Percentiles rank a stretch among this genome's conserved stretches.
phyloP scores from a whole-genome alignment of 2,329 filamentous ascomycete genomes.

The Trichoderma koningiopsis region DNA sequence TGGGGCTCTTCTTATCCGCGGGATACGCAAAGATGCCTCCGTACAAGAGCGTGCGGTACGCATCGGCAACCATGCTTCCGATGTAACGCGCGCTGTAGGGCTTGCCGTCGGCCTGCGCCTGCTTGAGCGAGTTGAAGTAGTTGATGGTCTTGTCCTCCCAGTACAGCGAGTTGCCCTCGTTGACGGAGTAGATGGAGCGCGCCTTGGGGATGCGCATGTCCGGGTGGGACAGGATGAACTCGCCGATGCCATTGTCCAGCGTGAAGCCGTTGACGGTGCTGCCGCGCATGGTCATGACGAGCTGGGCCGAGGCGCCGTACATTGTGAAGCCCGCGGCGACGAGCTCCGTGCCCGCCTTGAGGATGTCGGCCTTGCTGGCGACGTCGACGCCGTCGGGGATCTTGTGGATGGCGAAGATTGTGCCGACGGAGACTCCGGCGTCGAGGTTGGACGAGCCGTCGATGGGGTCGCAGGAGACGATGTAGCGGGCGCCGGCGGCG shows the following conservation, averaged over 20 bases:
- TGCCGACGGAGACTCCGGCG: conserved; percentile 95
- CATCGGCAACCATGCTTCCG: conserved; percentile 96
- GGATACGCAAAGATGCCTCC: conserved; percentile 98
- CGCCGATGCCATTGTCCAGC: conserved; percentile 91
- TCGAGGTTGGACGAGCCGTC: conserved; percentile 97
- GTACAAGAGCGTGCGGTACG: conserved; percentile 92
- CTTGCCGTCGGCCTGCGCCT: conserved; percentile 72
- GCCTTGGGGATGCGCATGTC: conserved; percentile 83
- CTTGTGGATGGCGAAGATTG: conserved; percentile 94
- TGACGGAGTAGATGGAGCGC: conserved; percentile 92
- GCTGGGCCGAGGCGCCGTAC: conserved; percentile 95
- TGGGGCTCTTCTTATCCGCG: conserved; percentile 95
- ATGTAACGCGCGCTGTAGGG: conserved; percentile 96
- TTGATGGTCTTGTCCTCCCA: conserved; percentile 86
- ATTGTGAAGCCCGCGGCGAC: conserved; percentile 98
- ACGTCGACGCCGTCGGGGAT: conserved; percentile 74
- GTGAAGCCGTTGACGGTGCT: conserved; percentile 96
- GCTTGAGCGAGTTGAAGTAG: conserved; percentile 90
- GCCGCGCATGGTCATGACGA: conserved; percentile 95
- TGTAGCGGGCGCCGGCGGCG: conserved; percentile 78
- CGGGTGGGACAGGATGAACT: conserved; percentile 98
- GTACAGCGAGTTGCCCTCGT: conserved; percentile 97
- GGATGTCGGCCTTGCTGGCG: conserved; percentile 80
- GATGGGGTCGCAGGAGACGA: conserved; percentile 95
- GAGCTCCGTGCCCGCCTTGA: conserved; percentile 87